Conservation (phyloP, 2,329 filamentous ascomycete genomes). For the Metarhizium rileyi region DNA sequence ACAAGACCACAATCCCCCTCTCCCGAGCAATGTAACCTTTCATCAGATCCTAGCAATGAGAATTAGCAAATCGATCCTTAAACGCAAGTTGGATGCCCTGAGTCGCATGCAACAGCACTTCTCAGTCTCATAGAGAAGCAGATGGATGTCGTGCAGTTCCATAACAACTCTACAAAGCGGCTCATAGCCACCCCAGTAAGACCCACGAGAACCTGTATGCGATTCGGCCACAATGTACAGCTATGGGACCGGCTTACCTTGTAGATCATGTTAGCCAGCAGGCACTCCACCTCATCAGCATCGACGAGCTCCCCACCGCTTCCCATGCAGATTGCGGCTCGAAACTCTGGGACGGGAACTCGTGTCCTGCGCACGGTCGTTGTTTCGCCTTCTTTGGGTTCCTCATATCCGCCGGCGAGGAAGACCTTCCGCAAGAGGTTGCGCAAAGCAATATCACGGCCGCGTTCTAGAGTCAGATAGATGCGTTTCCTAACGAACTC, state of each 20-base stretch:
- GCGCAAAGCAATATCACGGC: conserved; percentile 81
- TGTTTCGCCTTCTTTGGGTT: conserved; percentile 57
- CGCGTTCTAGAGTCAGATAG: conserved; percentile 87
- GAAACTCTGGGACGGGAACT: conserved; percentile 75
- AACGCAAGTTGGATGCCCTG: conserved; percentile 3
- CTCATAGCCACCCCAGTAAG: too few species aligned
- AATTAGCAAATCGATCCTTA: conserved; percentile 22
- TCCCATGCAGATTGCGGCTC: conserved; percentile 69
- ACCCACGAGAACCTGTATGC: neutral
- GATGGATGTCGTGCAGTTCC: neutral
- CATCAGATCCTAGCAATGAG: conserved; percentile 63
- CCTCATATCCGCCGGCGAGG: conserved; percentile 71
- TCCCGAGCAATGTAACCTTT: conserved; percentile 97
- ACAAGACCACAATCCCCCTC: conserved; percentile 80
- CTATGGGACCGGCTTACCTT: conserved; percentile 54
- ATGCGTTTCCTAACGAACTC: conserved; percentile 89
- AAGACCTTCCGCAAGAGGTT: conserved; percentile 92
- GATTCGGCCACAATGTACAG: neutral
- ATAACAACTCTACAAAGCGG: too few species aligned
- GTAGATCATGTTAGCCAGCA: conserved; percentile 95
- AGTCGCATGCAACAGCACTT: neutral
- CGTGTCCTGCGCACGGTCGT: conserved; percentile 61
- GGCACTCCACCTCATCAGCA: conserved; percentile 87
- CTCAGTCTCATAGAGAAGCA: neutral
- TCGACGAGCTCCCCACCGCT: conserved; percentile 60